Conservation (phyloP, 2,329 filamentous ascomycete genomes). For the Salinomyces thailandicus region DNA sequence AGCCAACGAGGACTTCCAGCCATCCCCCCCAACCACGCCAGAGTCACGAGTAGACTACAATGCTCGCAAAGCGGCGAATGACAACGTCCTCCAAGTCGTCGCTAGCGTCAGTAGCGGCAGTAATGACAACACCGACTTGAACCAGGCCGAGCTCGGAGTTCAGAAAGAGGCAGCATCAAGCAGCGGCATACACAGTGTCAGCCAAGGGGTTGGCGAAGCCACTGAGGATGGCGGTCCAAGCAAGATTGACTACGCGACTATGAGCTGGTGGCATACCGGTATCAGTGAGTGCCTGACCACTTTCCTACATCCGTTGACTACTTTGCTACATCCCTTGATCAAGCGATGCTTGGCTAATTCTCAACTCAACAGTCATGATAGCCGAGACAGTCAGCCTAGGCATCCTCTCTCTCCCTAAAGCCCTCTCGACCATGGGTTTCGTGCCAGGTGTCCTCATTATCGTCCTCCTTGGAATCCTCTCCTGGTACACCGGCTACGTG, state of each 20-base stretch:
- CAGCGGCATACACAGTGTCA: background rate
- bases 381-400: constrained; percentile 51
- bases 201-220: background rate
- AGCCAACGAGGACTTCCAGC: too few species aligned
- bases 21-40: too few species aligned
- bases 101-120: too few species aligned
- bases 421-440: constrained; percentile 41
- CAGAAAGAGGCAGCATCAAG: background rate
- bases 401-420: constrained; percentile 45
- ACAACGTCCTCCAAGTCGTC: too few species aligned
- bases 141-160: too few species aligned
- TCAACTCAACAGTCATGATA: constrained; percentile 38
- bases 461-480: constrained; percentile 41
- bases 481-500: constrained; percentile 51
- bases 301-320: too few species aligned
- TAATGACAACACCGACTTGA: too few species aligned
- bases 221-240: background rate
- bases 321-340: too few species aligned
- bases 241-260: constrained; percentile 40
- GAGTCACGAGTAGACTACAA: too few species aligned
- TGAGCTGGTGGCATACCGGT: constrained; percentile 37
- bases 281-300: too few species aligned
- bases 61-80: too few species aligned
- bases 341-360: too few species aligned
- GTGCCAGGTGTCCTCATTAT: constrained; percentile 42